phyloP scores from a whole-genome alignment of 495 filamentous ascomycete species.

The Lasiosphaeria miniovina region DNA sequence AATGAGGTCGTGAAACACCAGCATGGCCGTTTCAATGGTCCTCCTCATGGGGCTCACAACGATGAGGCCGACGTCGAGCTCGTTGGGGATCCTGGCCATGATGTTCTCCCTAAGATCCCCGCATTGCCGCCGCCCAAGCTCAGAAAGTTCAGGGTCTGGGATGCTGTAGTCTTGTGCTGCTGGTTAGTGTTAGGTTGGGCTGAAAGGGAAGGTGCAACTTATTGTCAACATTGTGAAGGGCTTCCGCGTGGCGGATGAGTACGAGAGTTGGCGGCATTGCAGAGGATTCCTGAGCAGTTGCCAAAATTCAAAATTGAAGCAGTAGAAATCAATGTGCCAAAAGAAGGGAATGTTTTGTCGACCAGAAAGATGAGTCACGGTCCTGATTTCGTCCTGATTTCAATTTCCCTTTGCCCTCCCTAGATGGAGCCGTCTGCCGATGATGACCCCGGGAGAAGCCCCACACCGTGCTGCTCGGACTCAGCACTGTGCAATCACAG shows the following conservation, averaged over 20 bases:
- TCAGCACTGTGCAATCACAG: no score
- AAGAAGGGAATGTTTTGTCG: no score
- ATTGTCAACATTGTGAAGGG: slow-evolving; percentile 51
- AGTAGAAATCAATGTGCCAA: no score
- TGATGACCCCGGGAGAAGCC: no score
- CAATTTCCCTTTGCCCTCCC: no score
- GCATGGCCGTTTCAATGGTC: slow-evolving; percentile 55
- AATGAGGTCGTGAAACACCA: slow-evolving; percentile 50
- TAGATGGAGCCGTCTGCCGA: no score
- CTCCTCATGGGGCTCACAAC: slow-evolving; percentile 57
- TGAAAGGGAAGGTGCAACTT: slow-evolving; percentile 17
- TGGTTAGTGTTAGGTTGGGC: slow-evolving; percentile 27
- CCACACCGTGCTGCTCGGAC: no score
- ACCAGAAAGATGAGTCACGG: no score
- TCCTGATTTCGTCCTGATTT: no score
- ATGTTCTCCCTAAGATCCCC: slow-evolving; percentile 44
- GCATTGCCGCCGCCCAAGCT: slow-evolving; percentile 54
- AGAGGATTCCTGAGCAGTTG: not conserved
- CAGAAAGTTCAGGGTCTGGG: slow-evolving; percentile 54
- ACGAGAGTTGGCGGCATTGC: slow-evolving; percentile 59
- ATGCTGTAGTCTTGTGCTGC: slow-evolving; percentile 47
- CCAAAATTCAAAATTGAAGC: no score
- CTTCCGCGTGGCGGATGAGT: slow-evolving; percentile 58
- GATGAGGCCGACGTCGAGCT: slow-evolving; percentile 52
- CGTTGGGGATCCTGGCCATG: slow-evolving; percentile 41